Base-by-base conservation (phyloP, 2,329 filamentous ascomycete genomes). In the Daldinia eschscholtzii region DNA sequence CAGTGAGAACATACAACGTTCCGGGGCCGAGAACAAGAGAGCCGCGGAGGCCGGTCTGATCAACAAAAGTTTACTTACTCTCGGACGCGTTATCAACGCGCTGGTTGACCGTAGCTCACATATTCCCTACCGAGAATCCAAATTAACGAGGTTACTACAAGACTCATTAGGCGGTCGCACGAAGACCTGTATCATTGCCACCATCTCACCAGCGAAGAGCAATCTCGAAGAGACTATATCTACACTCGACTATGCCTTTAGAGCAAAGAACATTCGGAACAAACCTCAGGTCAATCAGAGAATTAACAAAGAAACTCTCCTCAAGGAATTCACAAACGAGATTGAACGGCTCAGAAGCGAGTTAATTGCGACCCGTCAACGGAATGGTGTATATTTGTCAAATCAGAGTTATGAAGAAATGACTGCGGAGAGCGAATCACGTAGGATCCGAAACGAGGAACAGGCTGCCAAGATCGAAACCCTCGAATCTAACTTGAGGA, bases 151-250 rank as follows among this genome's bases (percentile, higher is more conserved):
- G 20, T 84, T 99, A 3, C 84, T 99, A 20, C 97, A 99, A 89
- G 97, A 99, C 79, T 99, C 97, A 0, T 87, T 99, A 0, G 96
- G 96, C 69, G 96, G 96, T 2, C 89, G 92, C 59, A 99, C 97
- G 1, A 99, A 99, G 79, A 99, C 96, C 0, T 99, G 96, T 83
- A 99, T 99, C 73, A 98, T 99, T 76, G 96, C 96, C 5, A 99
- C 96, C 0, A 88, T 99, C 44, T 98, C 96, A 2, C 94, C 96
- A 0, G 93, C 94, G 6, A 97, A 96, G 80, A 94, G 91, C 80
- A 99, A 98, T 75, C 85, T 99, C 1, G 96, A 99, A 77, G 96
- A 99, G 80, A 99, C 97, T 0, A 98, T 99, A 67, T 98, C 96
- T 0, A 99, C 97, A 0, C 86, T 99, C 1, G 96, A 99, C 79